phyloP scores from a whole-genome alignment of 1,284 basidiomycete species.

The Mycena sp. region DNA sequence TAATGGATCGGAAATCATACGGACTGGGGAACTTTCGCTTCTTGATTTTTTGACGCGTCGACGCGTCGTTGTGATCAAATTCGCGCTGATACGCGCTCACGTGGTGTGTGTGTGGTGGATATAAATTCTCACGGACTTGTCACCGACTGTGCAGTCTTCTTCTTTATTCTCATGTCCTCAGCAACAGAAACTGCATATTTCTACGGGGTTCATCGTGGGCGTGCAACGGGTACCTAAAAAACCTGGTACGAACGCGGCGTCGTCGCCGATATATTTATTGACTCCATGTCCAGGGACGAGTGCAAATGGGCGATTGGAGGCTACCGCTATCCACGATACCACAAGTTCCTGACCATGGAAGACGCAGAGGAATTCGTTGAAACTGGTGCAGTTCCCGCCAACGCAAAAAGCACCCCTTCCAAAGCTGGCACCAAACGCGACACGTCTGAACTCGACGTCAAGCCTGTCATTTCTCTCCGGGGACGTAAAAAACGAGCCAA shows the following conservation, averaged over 20 bases:
- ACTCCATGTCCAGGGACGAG: background rate
- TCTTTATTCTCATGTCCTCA: background rate
- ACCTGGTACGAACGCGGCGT: background rate
- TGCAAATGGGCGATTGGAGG: background rate
- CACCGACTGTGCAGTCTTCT: background rate
- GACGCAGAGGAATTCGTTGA: background rate
- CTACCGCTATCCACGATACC: background rate
- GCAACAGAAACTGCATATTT: background rate
- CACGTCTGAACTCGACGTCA: background rate
- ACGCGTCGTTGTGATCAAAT: background rate
- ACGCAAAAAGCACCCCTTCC: background rate
- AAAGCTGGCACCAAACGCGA: background rate
- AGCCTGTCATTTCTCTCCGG: background rate
- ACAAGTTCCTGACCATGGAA: background rate
- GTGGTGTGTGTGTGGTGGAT: background rate
- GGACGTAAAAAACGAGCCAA: constrained; percentile 1
- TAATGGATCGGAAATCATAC: background rate
- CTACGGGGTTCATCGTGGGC: background rate
- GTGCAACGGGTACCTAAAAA: background rate
- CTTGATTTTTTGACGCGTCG: too few species aligned
- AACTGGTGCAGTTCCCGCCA: background rate
- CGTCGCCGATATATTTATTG: background rate
- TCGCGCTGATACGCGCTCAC: constrained; percentile 9
- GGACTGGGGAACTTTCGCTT: too few species aligned
- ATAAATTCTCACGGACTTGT: background rate